Conservation (phyloP, 345 rosid genomes). For the Eucalyptus coolabah region DNA sequence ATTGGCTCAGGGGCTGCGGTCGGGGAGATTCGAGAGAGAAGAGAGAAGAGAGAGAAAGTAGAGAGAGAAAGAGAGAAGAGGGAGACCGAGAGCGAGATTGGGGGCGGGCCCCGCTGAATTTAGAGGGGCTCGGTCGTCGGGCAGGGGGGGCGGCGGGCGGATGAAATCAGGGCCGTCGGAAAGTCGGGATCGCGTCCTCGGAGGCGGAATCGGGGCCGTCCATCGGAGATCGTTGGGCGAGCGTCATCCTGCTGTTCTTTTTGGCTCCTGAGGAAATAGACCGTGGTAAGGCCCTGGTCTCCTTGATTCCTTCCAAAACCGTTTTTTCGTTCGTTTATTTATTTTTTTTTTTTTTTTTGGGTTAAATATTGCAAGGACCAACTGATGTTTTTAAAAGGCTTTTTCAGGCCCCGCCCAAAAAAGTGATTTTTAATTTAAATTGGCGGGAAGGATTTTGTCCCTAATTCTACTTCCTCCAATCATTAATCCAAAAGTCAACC, state of each 20-base stretch:
- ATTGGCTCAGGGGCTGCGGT: background rate
- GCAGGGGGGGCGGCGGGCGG: background rate
- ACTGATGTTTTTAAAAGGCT: background rate
- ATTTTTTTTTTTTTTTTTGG: background rate
- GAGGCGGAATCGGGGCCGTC: background rate
- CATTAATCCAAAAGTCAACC: too few relatives aligned
- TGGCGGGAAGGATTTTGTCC: background rate
- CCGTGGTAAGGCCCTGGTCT: background rate
- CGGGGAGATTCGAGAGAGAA: slow-evolving; percentile 2
- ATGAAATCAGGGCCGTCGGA: slow-evolving; percentile 3
- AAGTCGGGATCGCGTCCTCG: background rate
- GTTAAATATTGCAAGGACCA: background rate
- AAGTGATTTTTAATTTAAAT: background rate
- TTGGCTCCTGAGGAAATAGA: background rate
- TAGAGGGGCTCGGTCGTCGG: background rate
- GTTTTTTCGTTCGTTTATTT: background rate
- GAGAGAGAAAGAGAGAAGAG: background rate
- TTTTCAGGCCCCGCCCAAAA: background rate
- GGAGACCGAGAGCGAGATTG: background rate
- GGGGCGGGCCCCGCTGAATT: background rate
- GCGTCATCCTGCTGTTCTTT: background rate
- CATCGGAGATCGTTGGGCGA: background rate
- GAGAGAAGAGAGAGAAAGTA: background rate
- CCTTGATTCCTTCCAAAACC: background rate
- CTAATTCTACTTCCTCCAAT: background rate